A percentile compares a stretch with the other conserved stretches of the same genome.
These are phyloP conservation scores for Agrocybe chaxingu DNA, from an alignment of 768 basidiomycete genomes.

Conservation along the genomic window DNA sequence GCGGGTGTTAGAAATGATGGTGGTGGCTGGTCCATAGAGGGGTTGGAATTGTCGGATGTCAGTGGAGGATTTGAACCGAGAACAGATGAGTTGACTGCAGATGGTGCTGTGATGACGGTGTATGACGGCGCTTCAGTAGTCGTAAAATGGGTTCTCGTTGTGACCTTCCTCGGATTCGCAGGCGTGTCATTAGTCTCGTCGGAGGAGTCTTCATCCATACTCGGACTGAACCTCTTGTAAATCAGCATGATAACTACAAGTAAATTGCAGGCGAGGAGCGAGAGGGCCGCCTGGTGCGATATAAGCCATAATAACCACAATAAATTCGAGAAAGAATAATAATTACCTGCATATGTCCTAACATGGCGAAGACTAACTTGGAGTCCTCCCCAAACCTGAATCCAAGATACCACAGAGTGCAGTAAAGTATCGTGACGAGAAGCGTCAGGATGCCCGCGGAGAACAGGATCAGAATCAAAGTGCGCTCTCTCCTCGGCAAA, in stretches of 20 bases:
- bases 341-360: conserved; percentile 7
- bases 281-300: neutral
- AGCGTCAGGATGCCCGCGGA: conserved; percentile 21
- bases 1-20: too few relatives aligned
- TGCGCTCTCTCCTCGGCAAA: conserved; percentile 15
- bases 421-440: conserved; percentile 5
- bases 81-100: too few relatives aligned
- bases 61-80: too few relatives aligned
- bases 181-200: too few relatives aligned
- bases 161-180: too few relatives aligned
- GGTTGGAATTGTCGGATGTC: too few relatives aligned
- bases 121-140: too few relatives aligned
- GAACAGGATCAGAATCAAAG: conserved; percentile 22
- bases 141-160: too few relatives aligned
- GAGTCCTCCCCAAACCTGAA: neutral
- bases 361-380: neutral
- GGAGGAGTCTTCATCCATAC: too few relatives aligned
- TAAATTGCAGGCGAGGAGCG: conserved; percentile 2
- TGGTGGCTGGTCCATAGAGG: too few relatives aligned
- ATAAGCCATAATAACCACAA: neutral
- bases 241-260: conserved; percentile 5
- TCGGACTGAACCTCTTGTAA: neutral
- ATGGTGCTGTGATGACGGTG: too few relatives aligned
- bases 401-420: neutral
- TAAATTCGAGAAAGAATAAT: neutral